These are phyloP conservation scores for Pulchroboletus neoregius DNA, from an alignment of 1,284 basidiomycete species.

Conservation along the genomic window DNA sequence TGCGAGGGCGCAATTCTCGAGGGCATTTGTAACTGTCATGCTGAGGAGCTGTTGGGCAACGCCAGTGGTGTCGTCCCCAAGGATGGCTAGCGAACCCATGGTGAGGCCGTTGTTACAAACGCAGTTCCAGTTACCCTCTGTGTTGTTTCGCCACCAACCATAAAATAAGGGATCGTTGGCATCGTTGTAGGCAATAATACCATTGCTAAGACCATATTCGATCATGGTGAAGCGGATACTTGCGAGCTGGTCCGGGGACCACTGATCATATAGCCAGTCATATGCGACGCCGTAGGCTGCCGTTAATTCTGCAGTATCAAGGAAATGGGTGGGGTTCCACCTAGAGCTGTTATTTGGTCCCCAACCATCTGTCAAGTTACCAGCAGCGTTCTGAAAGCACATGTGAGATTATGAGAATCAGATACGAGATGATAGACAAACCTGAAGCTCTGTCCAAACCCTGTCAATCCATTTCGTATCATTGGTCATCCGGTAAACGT, in stretches of 20 bases:
- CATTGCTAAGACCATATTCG: slow-evolving; percentile 71
- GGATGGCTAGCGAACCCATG: slow-evolving; percentile 86
- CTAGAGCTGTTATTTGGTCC: slow-evolving; percentile 53
- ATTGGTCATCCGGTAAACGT: slow-evolving; percentile 87
- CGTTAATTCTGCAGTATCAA: slow-evolving; percentile 89
- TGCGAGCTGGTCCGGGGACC: slow-evolving; percentile 70
- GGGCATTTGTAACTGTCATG: slow-evolving; percentile 71
- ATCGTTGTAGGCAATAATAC: slow-evolving; percentile 49
- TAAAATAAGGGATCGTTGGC: slow-evolving; percentile 36
- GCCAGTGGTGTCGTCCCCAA: slow-evolving; percentile 79
- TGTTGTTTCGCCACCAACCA: slow-evolving; percentile 61
- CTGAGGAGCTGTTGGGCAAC: slow-evolving; percentile 66
- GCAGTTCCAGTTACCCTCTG: slow-evolving; percentile 93
- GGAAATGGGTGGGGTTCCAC: slow-evolving; percentile 92
- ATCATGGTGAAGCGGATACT: slow-evolving; percentile 76
- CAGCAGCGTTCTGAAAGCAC: slow-evolving; percentile 58
- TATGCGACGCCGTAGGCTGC: slow-evolving; percentile 90
- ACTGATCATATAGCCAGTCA: slow-evolving; percentile 91
- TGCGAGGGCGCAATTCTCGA: slow-evolving; percentile 71
- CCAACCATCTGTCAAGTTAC: slow-evolving; percentile 58
- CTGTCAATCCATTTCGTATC: slow-evolving; percentile 87
- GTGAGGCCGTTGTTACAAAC: slow-evolving; percentile 93
- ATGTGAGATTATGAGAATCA: slow-evolving; percentile 26
- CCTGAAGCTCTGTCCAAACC: slow-evolving; percentile 79
- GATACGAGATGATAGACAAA: slow-evolving; percentile 35